Percentiles rank a stretch among this genome's conserved stretches.
Conservation (phyloP, 805 yeast genomes). For the Candida fluviatilis region DNA sequence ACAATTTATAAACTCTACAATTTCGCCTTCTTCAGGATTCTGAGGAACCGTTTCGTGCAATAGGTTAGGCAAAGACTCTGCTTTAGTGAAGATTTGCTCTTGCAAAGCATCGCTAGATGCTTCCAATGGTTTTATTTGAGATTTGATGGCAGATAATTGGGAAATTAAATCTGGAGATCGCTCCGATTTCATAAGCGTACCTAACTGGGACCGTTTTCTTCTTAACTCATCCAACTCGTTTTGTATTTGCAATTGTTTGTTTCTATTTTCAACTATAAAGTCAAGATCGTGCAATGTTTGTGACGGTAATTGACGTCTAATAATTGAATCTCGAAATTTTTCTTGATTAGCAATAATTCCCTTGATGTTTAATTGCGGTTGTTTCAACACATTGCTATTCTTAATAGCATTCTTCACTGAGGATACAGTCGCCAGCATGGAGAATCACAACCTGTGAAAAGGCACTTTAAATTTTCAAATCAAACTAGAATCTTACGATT, state of each 20-base stretch:
- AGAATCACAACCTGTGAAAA: too few relatives aligned
- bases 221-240: constrained; percentile 22
- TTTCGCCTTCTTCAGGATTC: constrained; percentile 35
- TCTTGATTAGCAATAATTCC: constrained; percentile 17
- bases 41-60: constrained; percentile 45
- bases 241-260: constrained; percentile 18
- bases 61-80: constrained; percentile 60
- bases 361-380: constrained; percentile 23
- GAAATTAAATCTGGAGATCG: constrained; percentile 6
- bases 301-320: constrained; percentile 20
- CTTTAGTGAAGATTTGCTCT: constrained; percentile 30
- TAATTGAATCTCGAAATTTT: constrained; percentile 23
- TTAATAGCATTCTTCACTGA: constrained; percentile 4
- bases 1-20: constrained; percentile 53
- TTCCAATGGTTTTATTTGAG: constrained; percentile 24
- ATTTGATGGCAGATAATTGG: constrained; percentile 21
- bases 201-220: constrained; percentile 23
- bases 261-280: constrained; percentile 22
- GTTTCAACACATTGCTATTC: constrained; percentile 9
- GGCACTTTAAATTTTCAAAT: too few relatives aligned
- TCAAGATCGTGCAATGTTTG: constrained; percentile 16
- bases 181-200: constrained; percentile 17
- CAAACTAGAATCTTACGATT: too few relatives aligned
- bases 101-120: constrained; percentile 23
- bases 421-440: background rate